Percentiles rank a stretch among this genome's conserved stretches.
Evolutionary conservation across 441 rosid genomes (phyloP).

Genomic region (Mallotus japonicus): DNA sequence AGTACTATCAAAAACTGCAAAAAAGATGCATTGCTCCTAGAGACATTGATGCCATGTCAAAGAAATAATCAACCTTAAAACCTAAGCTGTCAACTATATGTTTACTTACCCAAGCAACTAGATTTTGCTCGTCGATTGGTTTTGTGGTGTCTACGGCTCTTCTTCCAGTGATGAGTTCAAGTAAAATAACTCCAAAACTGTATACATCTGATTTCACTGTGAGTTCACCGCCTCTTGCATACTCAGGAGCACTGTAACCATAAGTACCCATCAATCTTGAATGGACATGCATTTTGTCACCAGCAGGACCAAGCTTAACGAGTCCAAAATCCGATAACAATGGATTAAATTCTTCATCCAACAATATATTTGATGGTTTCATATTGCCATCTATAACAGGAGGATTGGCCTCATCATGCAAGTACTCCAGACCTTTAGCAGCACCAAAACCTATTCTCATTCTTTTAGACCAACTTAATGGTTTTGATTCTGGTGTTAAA

Average conservation of each 20-base stretch:
- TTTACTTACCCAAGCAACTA: constrained; percentile 77
- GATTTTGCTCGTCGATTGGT: constrained; percentile 76
- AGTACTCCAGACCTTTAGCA: constrained; percentile 75
- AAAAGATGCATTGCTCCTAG: not conserved
- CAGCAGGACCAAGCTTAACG: constrained; percentile 51
- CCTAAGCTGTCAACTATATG: no score
- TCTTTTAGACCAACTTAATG: constrained; percentile 66
- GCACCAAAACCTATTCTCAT: constrained; percentile 73
- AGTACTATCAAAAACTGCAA: not conserved
- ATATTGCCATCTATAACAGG: constrained; percentile 67
- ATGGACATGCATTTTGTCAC: constrained; percentile 42
- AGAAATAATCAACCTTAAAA: no score
- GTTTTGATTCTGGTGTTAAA: constrained; percentile 25
- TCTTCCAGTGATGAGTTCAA: constrained; percentile 84
- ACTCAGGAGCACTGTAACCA: constrained; percentile 93
- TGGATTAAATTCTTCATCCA: constrained; percentile 49
- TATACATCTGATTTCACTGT: constrained; percentile 74
- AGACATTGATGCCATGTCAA: no score
- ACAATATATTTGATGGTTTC: constrained; percentile 69
- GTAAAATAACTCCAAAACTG: constrained; percentile 82
- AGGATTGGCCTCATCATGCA: constrained; percentile 68
- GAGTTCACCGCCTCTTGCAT: constrained; percentile 52
- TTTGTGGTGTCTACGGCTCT: constrained; percentile 70
- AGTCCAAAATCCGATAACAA: constrained; percentile 71
- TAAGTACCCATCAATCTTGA: constrained; percentile 80